phyloP scores from a whole-genome alignment of 306 rosid species.

The Quercus mongolica region DNA sequence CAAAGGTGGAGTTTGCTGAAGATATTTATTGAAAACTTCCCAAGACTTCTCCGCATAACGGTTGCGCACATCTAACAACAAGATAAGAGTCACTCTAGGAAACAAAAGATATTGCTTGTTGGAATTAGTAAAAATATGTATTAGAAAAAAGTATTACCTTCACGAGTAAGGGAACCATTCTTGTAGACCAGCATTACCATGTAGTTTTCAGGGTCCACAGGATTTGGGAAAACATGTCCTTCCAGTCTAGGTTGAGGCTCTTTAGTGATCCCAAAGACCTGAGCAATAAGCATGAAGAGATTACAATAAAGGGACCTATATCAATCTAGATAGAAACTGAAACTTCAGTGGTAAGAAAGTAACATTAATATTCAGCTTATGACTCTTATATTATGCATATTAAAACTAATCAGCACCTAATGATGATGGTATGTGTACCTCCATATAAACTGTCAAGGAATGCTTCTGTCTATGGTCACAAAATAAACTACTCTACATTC shows the following conservation, averaged over 20 bases:
- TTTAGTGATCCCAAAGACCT: slow-evolving; percentile 85
- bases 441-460: background rate
- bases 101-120: slow-evolving; percentile 1
- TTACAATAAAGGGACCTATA: slow-evolving; percentile 13
- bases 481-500: background rate
- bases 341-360: background rate
- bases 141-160: slow-evolving; percentile 52
- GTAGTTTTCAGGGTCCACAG: slow-evolving; percentile 80
- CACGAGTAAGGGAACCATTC: slow-evolving; percentile 95
- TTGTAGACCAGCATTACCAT: slow-evolving; percentile 97
- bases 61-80: slow-evolving; percentile 69
- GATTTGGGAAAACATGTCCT: slow-evolving; percentile 93
- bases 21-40: slow-evolving; percentile 65
- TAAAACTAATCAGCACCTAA: background rate
- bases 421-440: background rate
- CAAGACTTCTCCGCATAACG: slow-evolving; percentile 67
- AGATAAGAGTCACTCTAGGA: slow-evolving; percentile 9
- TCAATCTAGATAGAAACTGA: background rate
- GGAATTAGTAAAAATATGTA: background rate
- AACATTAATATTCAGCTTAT: background rate
- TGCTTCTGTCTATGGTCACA: background rate
- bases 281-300: slow-evolving; percentile 16
- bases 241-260: slow-evolving; percentile 88
- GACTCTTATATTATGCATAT: background rate
- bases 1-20: slow-evolving; percentile 69